These are phyloP conservation scores for Penicillium sp. DNA, from an alignment of 2,329 filamentous ascomycete genomes.

Conservation along the genomic window DNA sequence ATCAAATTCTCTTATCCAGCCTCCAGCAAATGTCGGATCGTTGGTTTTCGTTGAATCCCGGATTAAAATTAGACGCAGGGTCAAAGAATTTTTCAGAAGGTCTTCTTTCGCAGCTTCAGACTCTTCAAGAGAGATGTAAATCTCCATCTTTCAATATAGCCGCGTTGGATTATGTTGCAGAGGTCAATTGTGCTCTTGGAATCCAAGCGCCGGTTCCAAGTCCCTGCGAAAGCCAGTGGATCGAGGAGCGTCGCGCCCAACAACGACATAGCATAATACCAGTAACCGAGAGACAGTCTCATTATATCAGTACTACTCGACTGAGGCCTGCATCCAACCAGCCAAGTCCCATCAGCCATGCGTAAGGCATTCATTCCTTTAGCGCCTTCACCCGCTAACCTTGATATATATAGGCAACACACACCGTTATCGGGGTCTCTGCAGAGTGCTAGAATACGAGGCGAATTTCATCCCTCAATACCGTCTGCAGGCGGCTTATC, in stretches of 20 bases:
- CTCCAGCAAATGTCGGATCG: slow-evolving; percentile 10
- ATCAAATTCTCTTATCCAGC: slow-evolving; percentile 5
- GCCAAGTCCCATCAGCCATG: background rate
- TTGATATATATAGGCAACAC: background rate
- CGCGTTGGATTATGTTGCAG: background rate
- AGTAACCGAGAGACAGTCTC: slow-evolving; percentile 2
- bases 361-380: background rate
- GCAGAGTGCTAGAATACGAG: background rate
- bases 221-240: slow-evolving; percentile 10
- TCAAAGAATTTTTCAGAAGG: background rate
- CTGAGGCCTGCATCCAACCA: background rate
- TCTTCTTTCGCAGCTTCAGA: slow-evolving; percentile 1
- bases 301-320: slow-evolving; percentile 4
- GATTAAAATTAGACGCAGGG: background rate
- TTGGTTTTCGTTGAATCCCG: slow-evolving; percentile 9
- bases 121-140: background rate
- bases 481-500: background rate
- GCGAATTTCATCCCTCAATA: background rate
- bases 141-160: background rate
- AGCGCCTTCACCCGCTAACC: background rate
- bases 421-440: background rate
- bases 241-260: slow-evolving; percentile 6
- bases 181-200: slow-evolving; percentile 3
- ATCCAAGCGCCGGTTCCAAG: background rate
- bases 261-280: slow-evolving; percentile 13